Conservation (phyloP, 805 yeast genomes). For the Suhomyces kilbournensis region DNA sequence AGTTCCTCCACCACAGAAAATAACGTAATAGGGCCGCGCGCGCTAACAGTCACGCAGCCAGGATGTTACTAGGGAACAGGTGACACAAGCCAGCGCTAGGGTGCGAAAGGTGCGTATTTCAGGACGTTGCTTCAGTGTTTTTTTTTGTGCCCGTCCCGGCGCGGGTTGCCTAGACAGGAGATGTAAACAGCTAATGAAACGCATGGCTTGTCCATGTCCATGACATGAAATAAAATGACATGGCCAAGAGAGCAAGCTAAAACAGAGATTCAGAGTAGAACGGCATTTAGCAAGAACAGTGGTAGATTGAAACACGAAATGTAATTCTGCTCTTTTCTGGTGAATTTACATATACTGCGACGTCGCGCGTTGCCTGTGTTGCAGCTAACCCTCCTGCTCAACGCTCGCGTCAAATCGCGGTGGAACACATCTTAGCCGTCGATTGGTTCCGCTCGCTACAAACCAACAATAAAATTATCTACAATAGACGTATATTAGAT, state of each 20-base stretch:
- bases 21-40: not conserved
- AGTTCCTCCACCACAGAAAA: not conserved
- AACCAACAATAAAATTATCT: not conserved
- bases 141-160: not conserved
- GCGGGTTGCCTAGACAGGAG: not conserved
- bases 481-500: slow-evolving; percentile 2
- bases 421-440: not conserved
- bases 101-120: not conserved
- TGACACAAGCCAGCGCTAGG: slow-evolving; percentile 1
- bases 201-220: not conserved
- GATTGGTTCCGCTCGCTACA: not conserved
- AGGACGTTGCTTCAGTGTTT: not conserved
- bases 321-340: too few species aligned
- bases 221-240: not conserved
- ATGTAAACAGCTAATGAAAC: not conserved
- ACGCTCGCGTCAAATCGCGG: not conserved
- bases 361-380: not conserved
- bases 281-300: too few species aligned
- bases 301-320: too few species aligned
- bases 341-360: too few species aligned
- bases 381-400: not conserved
- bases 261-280: too few species aligned
- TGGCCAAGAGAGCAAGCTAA: not conserved
- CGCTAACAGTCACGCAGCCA: not conserved
- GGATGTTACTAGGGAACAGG: not conserved